A percentile compares a stretch with the other conserved stretches of the same genome.
phyloP scores from a whole-genome alignment of 805 yeast genomes.

The Candida sanyiensis region DNA sequence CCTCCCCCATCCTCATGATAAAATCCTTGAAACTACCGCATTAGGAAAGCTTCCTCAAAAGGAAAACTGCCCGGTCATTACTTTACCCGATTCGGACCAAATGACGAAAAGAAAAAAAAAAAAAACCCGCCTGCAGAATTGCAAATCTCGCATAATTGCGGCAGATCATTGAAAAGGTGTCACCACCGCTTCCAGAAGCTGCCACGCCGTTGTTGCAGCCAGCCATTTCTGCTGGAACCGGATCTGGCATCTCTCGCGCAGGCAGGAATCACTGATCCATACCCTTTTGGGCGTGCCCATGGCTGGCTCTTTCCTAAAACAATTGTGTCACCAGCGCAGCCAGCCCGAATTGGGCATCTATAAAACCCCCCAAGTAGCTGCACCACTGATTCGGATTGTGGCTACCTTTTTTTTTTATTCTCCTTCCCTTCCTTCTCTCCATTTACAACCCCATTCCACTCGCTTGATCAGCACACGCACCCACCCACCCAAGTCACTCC shows the following conservation, averaged over 20 bases:
- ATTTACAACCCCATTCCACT: no score
- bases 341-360: not conserved
- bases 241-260: not conserved
- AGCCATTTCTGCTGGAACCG: not conserved
- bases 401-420: no score
- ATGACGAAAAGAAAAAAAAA: not conserved
- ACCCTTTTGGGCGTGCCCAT: not conserved
- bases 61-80: constrained; percentile 2
- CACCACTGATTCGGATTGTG: no score
- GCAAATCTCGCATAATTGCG: constrained; percentile 1
- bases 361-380: no score
- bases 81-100: constrained; percentile 2
- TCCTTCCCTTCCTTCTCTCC: no score
- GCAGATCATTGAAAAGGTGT: not conserved
- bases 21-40: no score
- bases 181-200: no score
- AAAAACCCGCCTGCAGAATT: constrained; percentile 4
- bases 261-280: not conserved
- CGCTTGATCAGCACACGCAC: no score
- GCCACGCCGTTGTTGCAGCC: no score
- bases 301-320: not conserved
- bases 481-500: not conserved
- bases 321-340: constrained; percentile 1
- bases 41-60: not conserved
- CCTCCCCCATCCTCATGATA: no score